These are phyloP conservation scores for Luzula sylvatica DNA, from an alignment of 176 grass and related monocot genomes.

Conservation along the genomic window DNA sequence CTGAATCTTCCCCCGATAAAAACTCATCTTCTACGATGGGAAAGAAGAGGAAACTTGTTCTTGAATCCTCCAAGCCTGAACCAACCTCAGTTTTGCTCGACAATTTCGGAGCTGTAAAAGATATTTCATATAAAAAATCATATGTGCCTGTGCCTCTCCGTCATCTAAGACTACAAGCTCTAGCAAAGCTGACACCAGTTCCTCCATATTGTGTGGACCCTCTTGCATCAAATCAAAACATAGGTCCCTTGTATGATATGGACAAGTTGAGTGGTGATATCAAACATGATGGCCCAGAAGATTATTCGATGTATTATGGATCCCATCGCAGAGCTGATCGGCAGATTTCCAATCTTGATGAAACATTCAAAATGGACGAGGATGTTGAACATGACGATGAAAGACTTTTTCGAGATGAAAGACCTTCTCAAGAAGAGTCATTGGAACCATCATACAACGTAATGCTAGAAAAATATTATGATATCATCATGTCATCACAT, in stretches of 20 bases:
- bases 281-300: neutral
- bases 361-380: constrained; percentile 6
- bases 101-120: constrained; percentile 1
- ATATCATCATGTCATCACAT: neutral
- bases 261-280: neutral
- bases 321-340: no score
- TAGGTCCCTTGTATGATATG: neutral
- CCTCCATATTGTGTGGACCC: constrained; percentile 10
- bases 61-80: neutral
- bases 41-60: constrained; percentile 3
- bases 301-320: neutral
- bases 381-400: neutral
- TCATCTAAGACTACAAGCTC: constrained; percentile 15
- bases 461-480: neutral
- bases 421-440: neutral
- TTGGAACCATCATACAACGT: neutral
- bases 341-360: no score
- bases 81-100: constrained; percentile 1
- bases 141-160: constrained; percentile 23
- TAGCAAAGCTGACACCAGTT: constrained; percentile 15
- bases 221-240: constrained; percentile 7
- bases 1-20: constrained; percentile 11
- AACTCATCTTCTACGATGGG: constrained; percentile 3
- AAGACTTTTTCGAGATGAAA: no score
- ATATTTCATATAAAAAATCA: constrained; percentile 14